Evolutionary conservation across 2,329 filamentous ascomycete species (phyloP).

Genomic region (Periconia digitata): DNA sequence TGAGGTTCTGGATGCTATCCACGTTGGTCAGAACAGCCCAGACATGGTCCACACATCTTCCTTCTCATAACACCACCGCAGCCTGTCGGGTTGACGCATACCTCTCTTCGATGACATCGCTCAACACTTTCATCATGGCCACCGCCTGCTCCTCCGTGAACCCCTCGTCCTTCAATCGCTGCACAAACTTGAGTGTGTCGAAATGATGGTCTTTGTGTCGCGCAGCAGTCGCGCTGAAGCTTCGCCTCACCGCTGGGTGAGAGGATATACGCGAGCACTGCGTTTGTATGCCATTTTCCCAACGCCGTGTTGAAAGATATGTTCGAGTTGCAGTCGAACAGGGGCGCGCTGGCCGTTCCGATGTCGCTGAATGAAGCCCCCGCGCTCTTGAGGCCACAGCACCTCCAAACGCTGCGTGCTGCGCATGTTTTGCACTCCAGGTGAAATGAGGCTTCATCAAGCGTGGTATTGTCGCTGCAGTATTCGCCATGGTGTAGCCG

Average conservation of each 20-base stretch:
- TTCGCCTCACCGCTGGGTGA: slow-evolving; percentile 20
- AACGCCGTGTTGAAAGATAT: slow-evolving; percentile 8
- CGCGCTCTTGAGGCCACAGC: slow-evolving; percentile 19
- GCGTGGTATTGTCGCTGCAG: slow-evolving; percentile 37
- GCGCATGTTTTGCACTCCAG: slow-evolving; percentile 32
- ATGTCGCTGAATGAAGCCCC: slow-evolving; percentile 14
- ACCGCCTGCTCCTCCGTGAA: slow-evolving; percentile 95
- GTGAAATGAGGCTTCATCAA: slow-evolving; percentile 42
- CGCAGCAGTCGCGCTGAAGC: slow-evolving; percentile 68
- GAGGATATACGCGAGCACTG: slow-evolving; percentile 4
- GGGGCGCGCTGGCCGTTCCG: slow-evolving; percentile 13
- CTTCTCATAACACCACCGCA: no score
- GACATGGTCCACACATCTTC: slow-evolving; percentile 2
- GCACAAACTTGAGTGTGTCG: slow-evolving; percentile 96
- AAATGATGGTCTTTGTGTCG: slow-evolving; percentile 85
- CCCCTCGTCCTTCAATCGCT: slow-evolving; percentile 83
- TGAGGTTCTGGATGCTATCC: slow-evolving; percentile 87
- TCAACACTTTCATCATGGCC: slow-evolving; percentile 97
- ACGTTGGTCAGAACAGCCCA: not conserved
- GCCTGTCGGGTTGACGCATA: no score
- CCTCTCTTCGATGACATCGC: slow-evolving; percentile 96
- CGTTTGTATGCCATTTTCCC: slow-evolving; percentile 1
- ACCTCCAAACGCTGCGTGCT: slow-evolving; percentile 17
- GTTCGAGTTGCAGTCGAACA: slow-evolving; percentile 10
- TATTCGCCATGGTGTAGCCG: slow-evolving; percentile 28